These are phyloP conservation scores for Ophiocordyceps robertsii DNA, from an alignment of 2,329 filamentous ascomycete genomes.

Conservation along the genomic window DNA sequence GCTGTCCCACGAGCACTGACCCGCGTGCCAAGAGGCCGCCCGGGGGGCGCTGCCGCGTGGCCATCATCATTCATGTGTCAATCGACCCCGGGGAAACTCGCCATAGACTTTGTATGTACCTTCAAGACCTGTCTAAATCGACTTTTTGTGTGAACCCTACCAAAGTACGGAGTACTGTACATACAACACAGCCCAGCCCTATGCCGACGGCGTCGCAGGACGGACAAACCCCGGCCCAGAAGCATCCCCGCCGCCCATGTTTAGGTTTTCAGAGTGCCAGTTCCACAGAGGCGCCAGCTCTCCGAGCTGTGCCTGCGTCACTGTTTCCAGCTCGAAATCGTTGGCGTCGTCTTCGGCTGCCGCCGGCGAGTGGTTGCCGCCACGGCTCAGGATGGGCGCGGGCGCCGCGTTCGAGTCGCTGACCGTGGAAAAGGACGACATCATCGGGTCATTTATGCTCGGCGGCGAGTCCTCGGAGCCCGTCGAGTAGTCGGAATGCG, in stretches of 20 bases:
- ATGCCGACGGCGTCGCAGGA: too few relatives aligned
- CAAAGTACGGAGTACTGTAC: too few relatives aligned
- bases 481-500: background rate
- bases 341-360: slow-evolving; percentile 1
- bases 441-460: slow-evolving; percentile 1
- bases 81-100: too few relatives aligned
- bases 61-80: too few relatives aligned
- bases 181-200: too few relatives aligned
- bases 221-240: background rate
- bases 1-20: too few relatives aligned
- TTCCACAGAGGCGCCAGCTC: slow-evolving; percentile 10
- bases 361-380: background rate
- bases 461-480: background rate
- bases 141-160: too few relatives aligned
- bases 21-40: too few relatives aligned
- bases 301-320: slow-evolving; percentile 9
- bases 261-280: slow-evolving; percentile 10
- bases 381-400: background rate
- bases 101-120: too few relatives aligned
- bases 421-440: background rate
- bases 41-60: too few relatives aligned
- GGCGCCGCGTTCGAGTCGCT: background rate
- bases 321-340: slow-evolving; percentile 8
- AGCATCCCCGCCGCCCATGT: background rate
- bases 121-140: too few relatives aligned